Base-by-base conservation (phyloP, 225 moss, liverwort and hornwort species). In the Climacium dendroides region DNA sequence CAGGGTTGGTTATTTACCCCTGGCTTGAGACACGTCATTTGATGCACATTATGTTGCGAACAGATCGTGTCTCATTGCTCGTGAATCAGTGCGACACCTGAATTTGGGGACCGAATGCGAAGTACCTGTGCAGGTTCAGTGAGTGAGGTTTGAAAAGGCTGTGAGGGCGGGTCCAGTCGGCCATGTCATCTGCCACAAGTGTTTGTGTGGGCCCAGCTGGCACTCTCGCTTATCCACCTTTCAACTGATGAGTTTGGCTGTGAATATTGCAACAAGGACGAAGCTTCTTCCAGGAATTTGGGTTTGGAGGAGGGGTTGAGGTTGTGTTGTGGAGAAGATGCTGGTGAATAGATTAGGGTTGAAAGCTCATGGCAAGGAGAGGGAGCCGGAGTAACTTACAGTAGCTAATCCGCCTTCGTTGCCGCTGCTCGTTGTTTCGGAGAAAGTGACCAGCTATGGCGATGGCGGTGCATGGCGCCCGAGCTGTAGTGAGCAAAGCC, bases 391-490 rank as follows among this genome's bases (percentile, higher is more conserved):
- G 37, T 25, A 83, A 59, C 43, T 79, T 19, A 8, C 59, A 28
- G 39, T 28, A 78, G 78, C 61, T 72, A 54, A 54, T 32, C 25
- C 58, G n/a, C 13, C 47, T 64, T 64, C 78, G 41, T 69, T 77
- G 76, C 24, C 39, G 43, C 59, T 34, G 45, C 58, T 86, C 47
- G 81, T 80, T 73, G 58, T 65, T 80, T 45, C 15, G 54, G 76
- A 59, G 67, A 29, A 57, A 69, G 37, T 67, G 65, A 87, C 32
- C 39, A 82, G 88, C 84, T 74, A 91, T 92, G 94, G 90, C 83
- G 88, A 87, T 91, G 77, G 80, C 80, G 71, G 82, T 88, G 81
- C 86, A 89, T 39, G 94, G 91, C 87, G 90, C 91, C 78, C 88
- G 91, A 57, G 57, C 82, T 54, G 88, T 76, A 45, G 91, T 91